A percentile compares a stretch with the other conserved stretches of the same genome.
Evolutionary conservation across 83 land plant genomes (phyloP).

Genomic region (Larix sibirica): DNA sequence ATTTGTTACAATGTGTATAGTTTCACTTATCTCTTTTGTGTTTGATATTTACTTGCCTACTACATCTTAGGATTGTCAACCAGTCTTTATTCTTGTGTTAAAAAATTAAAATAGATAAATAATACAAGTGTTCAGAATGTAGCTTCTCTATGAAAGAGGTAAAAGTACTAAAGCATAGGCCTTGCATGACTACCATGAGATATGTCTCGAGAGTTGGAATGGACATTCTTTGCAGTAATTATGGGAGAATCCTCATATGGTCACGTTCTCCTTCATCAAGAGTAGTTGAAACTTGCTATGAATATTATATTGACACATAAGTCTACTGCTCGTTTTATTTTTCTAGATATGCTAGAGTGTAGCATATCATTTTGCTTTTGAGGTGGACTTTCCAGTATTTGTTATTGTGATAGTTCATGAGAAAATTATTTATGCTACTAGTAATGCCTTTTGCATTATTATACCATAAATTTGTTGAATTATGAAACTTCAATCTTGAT

Average conservation of each 20-base stretch:
- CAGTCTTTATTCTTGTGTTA: background rate
- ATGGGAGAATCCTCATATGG: background rate
- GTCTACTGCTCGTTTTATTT: background rate
- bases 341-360: background rate
- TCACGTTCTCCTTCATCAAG: background rate
- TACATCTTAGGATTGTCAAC: background rate
- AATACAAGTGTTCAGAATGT: background rate
- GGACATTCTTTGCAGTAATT: slow-evolving; percentile 9
- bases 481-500: background rate
- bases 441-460: background rate
- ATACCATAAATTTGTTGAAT: background rate
- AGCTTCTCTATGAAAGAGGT: background rate
- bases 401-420: background rate
- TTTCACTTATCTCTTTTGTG: background rate
- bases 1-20: background rate
- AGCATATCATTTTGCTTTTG: background rate
- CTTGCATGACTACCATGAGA: background rate
- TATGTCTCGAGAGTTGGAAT: background rate
- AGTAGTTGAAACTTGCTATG: background rate
- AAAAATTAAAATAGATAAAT: background rate
- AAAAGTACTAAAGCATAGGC: background rate
- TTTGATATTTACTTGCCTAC: background rate
- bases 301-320: background rate
- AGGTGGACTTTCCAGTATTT: background rate
- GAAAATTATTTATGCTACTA: background rate